Base-by-base conservation (phyloP, 2,329 filamentous ascomycete species). In the Aspergillus viridinutans region DNA sequence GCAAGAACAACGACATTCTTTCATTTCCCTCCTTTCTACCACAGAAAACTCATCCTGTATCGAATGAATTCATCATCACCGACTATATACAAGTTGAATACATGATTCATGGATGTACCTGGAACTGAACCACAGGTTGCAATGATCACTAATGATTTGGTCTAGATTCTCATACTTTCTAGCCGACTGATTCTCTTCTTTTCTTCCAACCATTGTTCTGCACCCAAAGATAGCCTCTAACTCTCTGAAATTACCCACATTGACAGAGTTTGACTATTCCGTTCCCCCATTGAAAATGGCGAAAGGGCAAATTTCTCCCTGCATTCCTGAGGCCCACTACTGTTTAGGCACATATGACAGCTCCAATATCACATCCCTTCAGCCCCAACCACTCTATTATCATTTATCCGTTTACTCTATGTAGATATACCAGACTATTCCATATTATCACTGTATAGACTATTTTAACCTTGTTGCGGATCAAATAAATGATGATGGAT, bases 291-390 rank as follows among this genome's bases (percentile, higher is more conserved):
- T 6, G 32, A 38, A 35, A 17, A 7, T 17, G 14, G 32, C 32
- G 5, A 38, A 38, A 38, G 32, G 32, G 32, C 5, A 38, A 35
- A 7, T 38, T 17, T 38, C 32, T 38, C 32, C 32, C 32, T 38
- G 32, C 32, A 38, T 38, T 38, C 32, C 5, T 17, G 32, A 38
- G 14, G 32, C 32, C 32, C 14, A 38, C 32, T 38, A 38, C 32
- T 38, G 14, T 17, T 38, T 17, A 17, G 32, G 32, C 5, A 49
- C 20, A 49, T 49, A 54, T 54, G 52, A 54, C 52, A 54, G 52
- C 52, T 54, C 52, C 45, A 49, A 54, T 40, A 38, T 43, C 20
- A 3, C 45, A 6, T 49, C 52, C 52, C 43, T 54, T 49, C 25
- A 4, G 20, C 25, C 29, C 52, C 52, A 54, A 28, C 52, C 52